Evolutionary conservation across 1,284 basidiomycete species (phyloP), one percentile per base, ranked within the genome.

Genomic region (Ceratobasidium sp.): DNA sequence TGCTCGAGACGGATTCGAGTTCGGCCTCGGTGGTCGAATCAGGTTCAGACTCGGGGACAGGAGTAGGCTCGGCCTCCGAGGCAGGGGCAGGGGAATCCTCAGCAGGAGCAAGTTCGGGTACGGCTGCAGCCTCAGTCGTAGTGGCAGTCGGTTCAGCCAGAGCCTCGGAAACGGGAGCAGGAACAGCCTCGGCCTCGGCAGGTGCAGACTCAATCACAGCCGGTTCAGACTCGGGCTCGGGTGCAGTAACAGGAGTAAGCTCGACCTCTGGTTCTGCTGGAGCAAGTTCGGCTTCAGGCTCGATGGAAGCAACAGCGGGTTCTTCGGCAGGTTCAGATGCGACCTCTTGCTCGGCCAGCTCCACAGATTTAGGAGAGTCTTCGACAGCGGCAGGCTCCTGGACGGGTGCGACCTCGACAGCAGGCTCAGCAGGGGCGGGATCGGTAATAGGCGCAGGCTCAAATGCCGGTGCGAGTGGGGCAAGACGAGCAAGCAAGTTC

Each of bases 251-350:
- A 36, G 53, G 30, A 10, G 34, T 28, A 34, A 4, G 1, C 46
- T 32, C 48, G 48, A n/a, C 4, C 48, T 65, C 46, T 4, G 32
- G 18, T 21, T 53, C 62, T 18, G 32, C 30, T 48, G 23, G 48
- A 18, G 48, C 48, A 46, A 48, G 32, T 32, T 52, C 46, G 48
- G 62, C 23, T 34, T 65, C 43, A 64, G 45, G n/a, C 45, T 64
- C 60, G 60, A 45, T 12, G 16, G 58, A 41, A n/a, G 9, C 59
- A 36, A 23, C 18, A 14, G 26, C 23, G 3, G 28, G 52, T 14
- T 28, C 52, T 18, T 53, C 52, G 26, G 26, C 52, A 14, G 23
- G 52, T 53, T n/a, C n/a, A n/a, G n/a, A n/a, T n/a, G n/a, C n/a
- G n/a, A n/a, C n/a, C n/a, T n/a, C n/a, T n/a, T n/a, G n/a, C n/a